Evolutionary conservation across 768 basidiomycete genomes (phyloP).

Genomic region (Hysterangium stoloniferum): DNA sequence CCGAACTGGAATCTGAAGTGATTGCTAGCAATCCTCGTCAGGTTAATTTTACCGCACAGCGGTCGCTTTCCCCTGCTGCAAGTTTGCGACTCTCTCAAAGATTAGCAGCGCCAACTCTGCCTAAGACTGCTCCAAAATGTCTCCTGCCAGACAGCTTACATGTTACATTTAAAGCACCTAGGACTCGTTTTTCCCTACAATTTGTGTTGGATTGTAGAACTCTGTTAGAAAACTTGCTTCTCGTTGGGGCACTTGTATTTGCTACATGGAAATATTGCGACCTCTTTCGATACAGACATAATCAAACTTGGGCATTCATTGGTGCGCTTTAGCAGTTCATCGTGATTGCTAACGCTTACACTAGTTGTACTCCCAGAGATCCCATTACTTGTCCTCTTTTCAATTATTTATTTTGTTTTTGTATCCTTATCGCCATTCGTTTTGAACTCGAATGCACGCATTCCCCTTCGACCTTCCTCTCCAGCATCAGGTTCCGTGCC

Average conservation of each 20-base stretch:
- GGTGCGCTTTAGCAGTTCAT: constrained; percentile 43
- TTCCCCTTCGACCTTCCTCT: constrained; percentile 24
- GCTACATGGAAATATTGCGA: constrained; percentile 41
- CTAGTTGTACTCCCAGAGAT: constrained; percentile 39
- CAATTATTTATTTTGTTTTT: constrained; percentile 55
- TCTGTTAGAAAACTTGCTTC: constrained; percentile 54
- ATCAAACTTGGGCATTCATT: constrained; percentile 39
- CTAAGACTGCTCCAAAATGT: constrained; percentile 12
- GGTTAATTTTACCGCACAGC: constrained; percentile 4
- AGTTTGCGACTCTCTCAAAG: neutral
- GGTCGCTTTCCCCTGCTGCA: constrained; percentile 2
- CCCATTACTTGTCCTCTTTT: constrained; percentile 42
- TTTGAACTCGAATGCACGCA: constrained; percentile 11
- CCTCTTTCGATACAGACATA: constrained; percentile 18
- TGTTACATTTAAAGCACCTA: constrained; percentile 37
- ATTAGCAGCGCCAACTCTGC: neutral
- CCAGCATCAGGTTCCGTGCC: constrained; percentile 20
- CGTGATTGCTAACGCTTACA: neutral
- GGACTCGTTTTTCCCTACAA: constrained; percentile 32
- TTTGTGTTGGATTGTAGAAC: constrained; percentile 57
- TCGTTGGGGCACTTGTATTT: constrained; percentile 55
- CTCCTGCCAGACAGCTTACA: constrained; percentile 44
- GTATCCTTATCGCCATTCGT: constrained; percentile 30
- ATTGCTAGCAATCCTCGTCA: neutral
- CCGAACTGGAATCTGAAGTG: too few relatives aligned